phyloP scores from a whole-genome alignment of 2,329 filamentous ascomycete species.

The Zasmidium cellare region DNA sequence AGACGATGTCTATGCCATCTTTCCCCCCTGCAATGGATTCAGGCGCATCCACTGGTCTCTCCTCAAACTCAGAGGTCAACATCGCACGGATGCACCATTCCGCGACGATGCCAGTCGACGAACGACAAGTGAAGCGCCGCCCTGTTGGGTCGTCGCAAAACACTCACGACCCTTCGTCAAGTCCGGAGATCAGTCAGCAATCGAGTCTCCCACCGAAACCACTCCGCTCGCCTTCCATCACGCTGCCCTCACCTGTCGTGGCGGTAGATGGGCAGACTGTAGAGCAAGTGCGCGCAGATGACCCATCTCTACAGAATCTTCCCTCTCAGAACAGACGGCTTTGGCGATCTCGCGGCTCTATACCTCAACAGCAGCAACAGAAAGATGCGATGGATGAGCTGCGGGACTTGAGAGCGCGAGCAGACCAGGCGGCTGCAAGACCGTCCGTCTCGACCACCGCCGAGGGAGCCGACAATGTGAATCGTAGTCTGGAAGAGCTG shows the following conservation, averaged over 20 bases:
- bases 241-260: constrained; percentile 27
- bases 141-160: constrained; percentile 20
- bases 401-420: constrained; percentile 28
- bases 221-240: constrained; percentile 32
- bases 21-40: constrained; percentile 12
- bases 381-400: constrained; percentile 34
- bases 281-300: constrained; percentile 26
- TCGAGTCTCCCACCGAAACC: constrained; percentile 13
- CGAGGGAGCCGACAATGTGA: background rate
- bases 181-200: background rate
- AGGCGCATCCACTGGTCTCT: constrained; percentile 18
- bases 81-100: constrained; percentile 10
- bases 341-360: constrained; percentile 18
- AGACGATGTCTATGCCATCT: constrained; percentile 28
- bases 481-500: background rate
- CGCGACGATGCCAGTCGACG: constrained; percentile 15
- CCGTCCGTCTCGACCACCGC: background rate
- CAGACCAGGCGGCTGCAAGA: constrained; percentile 2
- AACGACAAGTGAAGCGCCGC: constrained; percentile 19
- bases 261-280: constrained; percentile 31
- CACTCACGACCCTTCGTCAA: constrained; percentile 6
- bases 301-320: constrained; percentile 17
- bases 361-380: constrained; percentile 8
- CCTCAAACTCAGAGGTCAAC: constrained; percentile 22
- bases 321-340: constrained; percentile 11